Percentiles rank a stretch among this genome's conserved stretches.
These are phyloP conservation scores for Coffea eugenioides DNA, from an alignment of 257 asterid species.

Conservation along the genomic window DNA sequence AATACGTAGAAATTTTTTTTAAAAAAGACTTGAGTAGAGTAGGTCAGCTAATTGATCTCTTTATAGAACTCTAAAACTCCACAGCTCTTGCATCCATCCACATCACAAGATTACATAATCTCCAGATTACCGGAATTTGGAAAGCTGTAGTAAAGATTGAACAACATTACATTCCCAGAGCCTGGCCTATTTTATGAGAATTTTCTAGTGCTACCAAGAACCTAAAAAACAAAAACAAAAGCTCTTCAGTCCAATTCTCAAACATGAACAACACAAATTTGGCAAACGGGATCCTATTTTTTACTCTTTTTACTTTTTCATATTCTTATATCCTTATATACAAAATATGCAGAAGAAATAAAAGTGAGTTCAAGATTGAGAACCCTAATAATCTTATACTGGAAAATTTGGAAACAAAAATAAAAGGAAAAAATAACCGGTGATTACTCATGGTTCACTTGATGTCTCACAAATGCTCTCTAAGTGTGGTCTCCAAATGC, in stretches of 20 bases:
- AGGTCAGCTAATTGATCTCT: background rate
- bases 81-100: background rate
- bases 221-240: background rate
- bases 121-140: background rate
- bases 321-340: constrained; percentile 33
- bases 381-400: constrained; percentile 38
- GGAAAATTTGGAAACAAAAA: constrained; percentile 17
- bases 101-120: background rate
- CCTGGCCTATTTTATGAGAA: background rate
- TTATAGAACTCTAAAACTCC: background rate
- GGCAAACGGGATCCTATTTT: background rate
- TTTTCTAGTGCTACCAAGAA: constrained; percentile 4
- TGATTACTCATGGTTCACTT: constrained; percentile 33
- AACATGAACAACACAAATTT: constrained; percentile 7
- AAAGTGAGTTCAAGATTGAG: constrained; percentile 24
- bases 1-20: background rate
- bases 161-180: background rate
- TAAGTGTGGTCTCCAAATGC: constrained; percentile 85
- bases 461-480: constrained; percentile 83
- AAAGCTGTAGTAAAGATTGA: background rate
- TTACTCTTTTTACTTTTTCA: background rate
- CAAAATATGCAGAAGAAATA: constrained; percentile 12
- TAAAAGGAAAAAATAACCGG: background rate
- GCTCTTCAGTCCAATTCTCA: constrained; percentile 1
- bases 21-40: background rate